Conservation (phyloP, 2,329 filamentous ascomycete genomes). For the Neonectria coccinea region DNA sequence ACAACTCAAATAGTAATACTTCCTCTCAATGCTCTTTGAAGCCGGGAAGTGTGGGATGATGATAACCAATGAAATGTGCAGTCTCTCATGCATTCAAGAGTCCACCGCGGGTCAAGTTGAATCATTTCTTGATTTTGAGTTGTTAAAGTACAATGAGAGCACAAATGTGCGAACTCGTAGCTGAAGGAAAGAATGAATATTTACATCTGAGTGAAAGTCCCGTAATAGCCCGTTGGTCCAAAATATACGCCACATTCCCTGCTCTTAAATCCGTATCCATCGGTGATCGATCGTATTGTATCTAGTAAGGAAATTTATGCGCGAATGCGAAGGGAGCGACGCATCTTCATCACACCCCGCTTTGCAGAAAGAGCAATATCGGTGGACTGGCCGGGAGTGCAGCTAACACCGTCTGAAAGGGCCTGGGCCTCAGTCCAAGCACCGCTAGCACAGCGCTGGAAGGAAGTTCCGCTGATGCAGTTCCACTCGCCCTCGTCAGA, state of each 20-base stretch:
- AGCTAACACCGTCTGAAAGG: conserved; percentile 61
- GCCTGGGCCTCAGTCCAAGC: conserved; percentile 58
- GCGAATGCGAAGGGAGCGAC: conserved; percentile 44
- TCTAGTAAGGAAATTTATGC: conserved; percentile 2
- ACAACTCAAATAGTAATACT: no score
- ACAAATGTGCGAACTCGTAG: no score
- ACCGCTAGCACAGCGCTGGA: conserved; percentile 67
- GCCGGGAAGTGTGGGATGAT: no score
- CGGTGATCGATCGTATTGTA: no score
- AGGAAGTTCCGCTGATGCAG: conserved; percentile 62
- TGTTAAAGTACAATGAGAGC: no score
- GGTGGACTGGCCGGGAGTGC: conserved; percentile 55
- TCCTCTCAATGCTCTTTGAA: no score
- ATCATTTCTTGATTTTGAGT: no score
- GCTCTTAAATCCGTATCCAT: no score
- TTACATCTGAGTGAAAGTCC: conserved; percentile 15
- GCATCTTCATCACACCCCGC: conserved; percentile 39
- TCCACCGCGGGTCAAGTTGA: no score
- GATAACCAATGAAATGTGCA: no score
- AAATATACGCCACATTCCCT: background rate
- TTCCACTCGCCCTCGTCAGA: conserved; percentile 64
- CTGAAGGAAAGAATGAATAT: conserved; percentile 9
- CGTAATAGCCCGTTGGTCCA: background rate
- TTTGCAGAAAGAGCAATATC: conserved; percentile 51
- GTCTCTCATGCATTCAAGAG: no score